Evolutionary conservation across 2,329 filamentous ascomycete species (phyloP).

Genomic region (Cercospora nicotianae): DNA sequence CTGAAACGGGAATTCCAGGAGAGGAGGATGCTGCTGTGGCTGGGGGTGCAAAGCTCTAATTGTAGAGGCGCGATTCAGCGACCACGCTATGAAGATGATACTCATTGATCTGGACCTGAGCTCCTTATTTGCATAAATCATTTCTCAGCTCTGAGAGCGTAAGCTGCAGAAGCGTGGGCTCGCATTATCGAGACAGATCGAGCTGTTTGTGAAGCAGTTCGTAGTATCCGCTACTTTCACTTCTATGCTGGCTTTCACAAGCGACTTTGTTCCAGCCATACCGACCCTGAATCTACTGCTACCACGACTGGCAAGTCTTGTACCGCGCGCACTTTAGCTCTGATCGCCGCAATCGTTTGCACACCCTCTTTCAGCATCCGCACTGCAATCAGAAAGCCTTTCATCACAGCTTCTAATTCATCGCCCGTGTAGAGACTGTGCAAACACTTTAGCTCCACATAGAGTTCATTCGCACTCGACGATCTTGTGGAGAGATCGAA

Average conservation of each 20-base stretch:
- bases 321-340: background rate
- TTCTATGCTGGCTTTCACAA: background rate
- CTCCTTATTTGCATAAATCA: too few species aligned
- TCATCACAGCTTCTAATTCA: background rate
- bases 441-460: background rate
- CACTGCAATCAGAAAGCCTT: background rate
- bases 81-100: background rate
- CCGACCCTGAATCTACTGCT: background rate
- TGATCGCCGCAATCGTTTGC: background rate
- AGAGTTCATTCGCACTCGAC: background rate
- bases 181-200: too few species aligned
- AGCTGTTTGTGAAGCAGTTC: background rate
- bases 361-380: background rate
- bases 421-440: background rate
- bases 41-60: background rate
- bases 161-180: too few species aligned
- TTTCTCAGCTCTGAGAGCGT: too few species aligned
- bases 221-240: background rate
- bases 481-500: background rate
- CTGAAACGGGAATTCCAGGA: background rate
- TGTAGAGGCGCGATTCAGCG: background rate
- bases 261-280: background rate
- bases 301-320: background rate
- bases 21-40: background rate
- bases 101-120: too few species aligned